Percentiles rank a stretch among this genome's conserved stretches.
These are phyloP conservation scores for Achaetomiella virescens DNA, from an alignment of 495 filamentous ascomycete species.

Conservation along the genomic window DNA sequence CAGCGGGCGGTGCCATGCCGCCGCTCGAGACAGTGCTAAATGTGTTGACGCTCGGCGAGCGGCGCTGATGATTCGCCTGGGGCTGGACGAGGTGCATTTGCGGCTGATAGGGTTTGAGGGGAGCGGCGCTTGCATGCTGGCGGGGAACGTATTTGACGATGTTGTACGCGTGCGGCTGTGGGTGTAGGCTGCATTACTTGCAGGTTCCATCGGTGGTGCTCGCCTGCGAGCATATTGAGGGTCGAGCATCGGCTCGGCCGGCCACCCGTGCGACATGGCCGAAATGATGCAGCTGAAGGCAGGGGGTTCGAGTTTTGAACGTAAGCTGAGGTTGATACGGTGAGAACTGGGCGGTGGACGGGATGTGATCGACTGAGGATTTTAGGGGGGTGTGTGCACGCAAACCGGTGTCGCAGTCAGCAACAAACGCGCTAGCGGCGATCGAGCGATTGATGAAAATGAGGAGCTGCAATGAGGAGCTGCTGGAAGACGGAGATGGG, in stretches of 20 bases:
- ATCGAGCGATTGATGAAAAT: neutral
- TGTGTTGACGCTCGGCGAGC: conserved; percentile 66
- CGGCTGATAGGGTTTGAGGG: conserved; percentile 15
- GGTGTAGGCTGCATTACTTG: conserved; percentile 30
- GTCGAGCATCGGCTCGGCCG: conserved; percentile 21
- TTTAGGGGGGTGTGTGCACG: neutral
- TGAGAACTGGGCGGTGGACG: neutral
- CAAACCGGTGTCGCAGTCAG: neutral
- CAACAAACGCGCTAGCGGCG: neutral
- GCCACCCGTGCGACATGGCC: conserved; percentile 15
- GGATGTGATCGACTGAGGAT: neutral
- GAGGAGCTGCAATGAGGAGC: neutral
- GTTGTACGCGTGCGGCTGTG: conserved; percentile 54
- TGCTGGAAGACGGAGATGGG: neutral
- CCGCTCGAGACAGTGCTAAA: conserved; percentile 62
- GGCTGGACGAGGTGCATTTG: conserved; percentile 37
- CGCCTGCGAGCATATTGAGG: conserved; percentile 26
- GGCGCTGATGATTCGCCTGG: conserved; percentile 45
- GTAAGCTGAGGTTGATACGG: neutral
- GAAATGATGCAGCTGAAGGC: neutral
- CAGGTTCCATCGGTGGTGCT: conserved; percentile 33
- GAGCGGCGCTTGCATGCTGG: conserved; percentile 1
- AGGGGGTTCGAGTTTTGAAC: neutral
- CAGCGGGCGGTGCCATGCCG: conserved; percentile 34
- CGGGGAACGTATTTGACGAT: conserved; percentile 53